Evolutionary conservation across 345 rosid genomes (phyloP).

Genomic region (Eucalyptus tenuipes): DNA sequence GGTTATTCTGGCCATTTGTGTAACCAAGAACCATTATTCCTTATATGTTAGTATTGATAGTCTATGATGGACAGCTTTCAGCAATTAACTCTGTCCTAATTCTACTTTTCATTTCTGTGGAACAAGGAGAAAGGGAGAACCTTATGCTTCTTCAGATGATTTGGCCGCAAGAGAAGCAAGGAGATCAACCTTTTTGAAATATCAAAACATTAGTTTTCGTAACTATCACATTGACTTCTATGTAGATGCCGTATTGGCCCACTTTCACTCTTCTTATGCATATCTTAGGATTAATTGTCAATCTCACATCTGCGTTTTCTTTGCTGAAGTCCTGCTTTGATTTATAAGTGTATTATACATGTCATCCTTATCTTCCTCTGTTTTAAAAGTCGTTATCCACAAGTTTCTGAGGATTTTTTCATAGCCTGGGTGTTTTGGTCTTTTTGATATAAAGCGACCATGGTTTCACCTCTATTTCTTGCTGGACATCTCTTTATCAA

Average conservation of each 20-base stretch:
- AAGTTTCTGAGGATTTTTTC: background rate
- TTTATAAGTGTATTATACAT: background rate
- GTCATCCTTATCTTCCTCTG: background rate
- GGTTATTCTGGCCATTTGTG: background rate
- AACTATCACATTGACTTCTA: background rate
- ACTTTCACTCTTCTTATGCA: background rate
- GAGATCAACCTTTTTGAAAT: background rate
- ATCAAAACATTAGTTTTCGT: background rate
- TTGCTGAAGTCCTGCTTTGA: background rate
- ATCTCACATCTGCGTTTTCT: background rate
- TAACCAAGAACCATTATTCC: background rate
- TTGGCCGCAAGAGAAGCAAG: background rate
- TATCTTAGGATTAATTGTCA: background rate
- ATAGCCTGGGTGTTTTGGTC: background rate
- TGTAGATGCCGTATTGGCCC: background rate
- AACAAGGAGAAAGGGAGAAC: background rate
- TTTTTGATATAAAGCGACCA: rapidly evolving
- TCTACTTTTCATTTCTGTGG: background rate
- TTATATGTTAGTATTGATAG: background rate
- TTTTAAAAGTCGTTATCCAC: background rate
- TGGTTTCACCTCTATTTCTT: background rate
- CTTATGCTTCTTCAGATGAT: background rate
- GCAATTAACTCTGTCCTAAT: background rate
- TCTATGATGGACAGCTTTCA: background rate
- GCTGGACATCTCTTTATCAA: background rate